phyloP scores from a whole-genome alignment of 345 rosid genomes.

The Gossypium australe region DNA sequence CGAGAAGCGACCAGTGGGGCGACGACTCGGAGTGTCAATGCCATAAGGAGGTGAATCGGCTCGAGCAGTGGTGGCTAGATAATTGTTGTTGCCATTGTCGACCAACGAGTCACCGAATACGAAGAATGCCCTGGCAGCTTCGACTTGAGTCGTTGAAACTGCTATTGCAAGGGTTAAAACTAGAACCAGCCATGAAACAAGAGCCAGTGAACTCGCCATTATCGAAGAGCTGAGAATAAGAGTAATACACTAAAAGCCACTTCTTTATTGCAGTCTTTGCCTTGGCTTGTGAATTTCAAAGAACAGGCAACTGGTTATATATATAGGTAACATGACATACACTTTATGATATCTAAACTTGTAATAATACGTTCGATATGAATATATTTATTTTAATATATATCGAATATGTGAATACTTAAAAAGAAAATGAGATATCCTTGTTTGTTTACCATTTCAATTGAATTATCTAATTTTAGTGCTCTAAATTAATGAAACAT shows the following conservation, averaged over 20 bases:
- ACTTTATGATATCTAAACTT: neutral
- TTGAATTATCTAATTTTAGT: conserved; percentile 1
- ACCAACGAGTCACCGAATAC: conserved; percentile 75
- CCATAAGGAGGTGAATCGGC: conserved; percentile 86
- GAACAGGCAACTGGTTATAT: conserved; percentile 8
- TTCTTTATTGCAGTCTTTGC: neutral
- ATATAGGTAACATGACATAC: conserved; percentile 16
- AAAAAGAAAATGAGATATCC: too few species aligned
- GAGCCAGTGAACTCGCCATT: conserved; percentile 16
- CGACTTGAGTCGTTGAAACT: conserved; percentile 22
- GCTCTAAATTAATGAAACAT: neutral
- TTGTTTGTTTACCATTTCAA: neutral
- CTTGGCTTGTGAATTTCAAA: neutral
- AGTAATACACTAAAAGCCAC: neutral
- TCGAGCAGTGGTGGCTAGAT: conserved; percentile 66
- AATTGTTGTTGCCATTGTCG: conserved; percentile 77
- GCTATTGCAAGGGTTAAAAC: conserved; percentile 1
- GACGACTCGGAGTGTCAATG: conserved; percentile 64
- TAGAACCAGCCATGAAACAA: conserved; percentile 1
- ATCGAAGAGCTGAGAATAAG: neutral
- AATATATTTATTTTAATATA: too few species aligned
- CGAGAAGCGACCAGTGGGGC: conserved; percentile 80
- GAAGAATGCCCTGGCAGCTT: conserved; percentile 43
- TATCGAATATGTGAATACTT: too few species aligned
- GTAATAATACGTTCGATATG: neutral